Percentiles rank a stretch among this genome's conserved stretches.
Evolutionary conservation across 2,329 filamentous ascomycete genomes (phyloP).

Genomic region (Aspergillus neoniger): DNA sequence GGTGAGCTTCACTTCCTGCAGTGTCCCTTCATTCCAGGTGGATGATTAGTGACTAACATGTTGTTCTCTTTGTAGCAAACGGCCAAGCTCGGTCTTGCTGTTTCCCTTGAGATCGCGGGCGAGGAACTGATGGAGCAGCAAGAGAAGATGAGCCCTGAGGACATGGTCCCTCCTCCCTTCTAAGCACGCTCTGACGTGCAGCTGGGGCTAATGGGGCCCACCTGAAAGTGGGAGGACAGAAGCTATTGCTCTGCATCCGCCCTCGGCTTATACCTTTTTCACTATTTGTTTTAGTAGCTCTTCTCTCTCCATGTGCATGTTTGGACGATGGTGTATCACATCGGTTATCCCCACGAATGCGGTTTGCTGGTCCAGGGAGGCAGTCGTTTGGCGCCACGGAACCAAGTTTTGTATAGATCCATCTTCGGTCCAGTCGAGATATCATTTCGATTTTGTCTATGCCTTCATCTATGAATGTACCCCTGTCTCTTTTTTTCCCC

Average conservation of each 20-base stretch:
- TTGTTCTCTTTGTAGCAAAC: conserved; percentile 66
- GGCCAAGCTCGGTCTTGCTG: conserved; percentile 90
- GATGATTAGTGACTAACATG: conserved; percentile 18
- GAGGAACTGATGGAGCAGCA: conserved; percentile 88
- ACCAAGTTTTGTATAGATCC: conserved; percentile 44
- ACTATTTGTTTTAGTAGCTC: conserved; percentile 48
- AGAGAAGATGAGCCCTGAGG: conserved; percentile 54
- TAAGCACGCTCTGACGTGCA: conserved; percentile 33
- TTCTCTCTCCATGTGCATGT: conserved; percentile 38
- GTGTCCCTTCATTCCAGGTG: neutral
- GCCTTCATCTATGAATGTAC: conserved; percentile 29
- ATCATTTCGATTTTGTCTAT: conserved; percentile 24
- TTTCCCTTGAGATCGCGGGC: conserved; percentile 82
- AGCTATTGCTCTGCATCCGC: conserved; percentile 14
- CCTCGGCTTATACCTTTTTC: conserved; percentile 33
- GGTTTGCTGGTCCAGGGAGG: conserved; percentile 37
- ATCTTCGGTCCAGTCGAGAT: conserved; percentile 26
- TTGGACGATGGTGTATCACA: conserved; percentile 37
- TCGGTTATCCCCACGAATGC: conserved; percentile 34
- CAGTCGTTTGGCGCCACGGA: conserved; percentile 43
- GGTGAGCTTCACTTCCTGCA: conserved; percentile 59
- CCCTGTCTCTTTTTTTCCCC: conserved; percentile 25
- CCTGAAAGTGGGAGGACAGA: conserved; percentile 7
- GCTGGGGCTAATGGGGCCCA: conserved; percentile 19
- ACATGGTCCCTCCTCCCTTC: conserved; percentile 53